Base-by-base conservation (phyloP, 306 rosid genomes). In the Dryas drummondii region DNA sequence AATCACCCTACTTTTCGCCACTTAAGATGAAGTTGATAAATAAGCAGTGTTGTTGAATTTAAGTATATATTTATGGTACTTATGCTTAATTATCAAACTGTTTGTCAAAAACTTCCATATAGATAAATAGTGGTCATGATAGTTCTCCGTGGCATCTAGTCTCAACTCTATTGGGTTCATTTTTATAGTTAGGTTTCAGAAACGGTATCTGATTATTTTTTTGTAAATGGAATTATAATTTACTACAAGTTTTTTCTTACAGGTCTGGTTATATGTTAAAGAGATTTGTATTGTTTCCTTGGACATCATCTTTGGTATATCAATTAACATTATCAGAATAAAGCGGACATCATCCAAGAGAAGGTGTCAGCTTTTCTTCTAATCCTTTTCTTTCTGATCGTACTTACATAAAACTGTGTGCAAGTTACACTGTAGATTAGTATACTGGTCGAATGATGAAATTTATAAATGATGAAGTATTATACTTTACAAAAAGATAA, bases 321-420 rank as follows among this genome's bases (percentile, higher is more conserved):
- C 91, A 22, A 84, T 90, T 80, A 91, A 86, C 89, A 77, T 90
- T 78, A 79, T 91, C 77, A 81, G 86, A 81, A 76, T 83, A 78
- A 89, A 88, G 80, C 77, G 55, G 74, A 52, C 44, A 54, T 79
- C 88, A 80, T 68, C 78, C 63, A 88, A 74, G 77, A 86, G 78
- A 78, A 87, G 98, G 98, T 94, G 79, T 59, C 57, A 67, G 32
- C 47, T 42, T 75, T 82, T 68, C 65, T 54, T 53, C 9, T 13
- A 1, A 71, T 76, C 55, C 22, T 72, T 52, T 75, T 82, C 64
- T 26, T 78, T 46, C 74, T 55, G 14, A 41, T 17, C 68, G 40
- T 61, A 55, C 70, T 71, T 71, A 76, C 76, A 46, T 42, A 22
- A 19, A 41, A 14, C 22, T n/a, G 52, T 16, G 6, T 61, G 6